Evolutionary conservation across 306 rosid species (phyloP), one percentile per base, ranked within the genome.

Genomic region (Astragalus glycyphyllos): DNA sequence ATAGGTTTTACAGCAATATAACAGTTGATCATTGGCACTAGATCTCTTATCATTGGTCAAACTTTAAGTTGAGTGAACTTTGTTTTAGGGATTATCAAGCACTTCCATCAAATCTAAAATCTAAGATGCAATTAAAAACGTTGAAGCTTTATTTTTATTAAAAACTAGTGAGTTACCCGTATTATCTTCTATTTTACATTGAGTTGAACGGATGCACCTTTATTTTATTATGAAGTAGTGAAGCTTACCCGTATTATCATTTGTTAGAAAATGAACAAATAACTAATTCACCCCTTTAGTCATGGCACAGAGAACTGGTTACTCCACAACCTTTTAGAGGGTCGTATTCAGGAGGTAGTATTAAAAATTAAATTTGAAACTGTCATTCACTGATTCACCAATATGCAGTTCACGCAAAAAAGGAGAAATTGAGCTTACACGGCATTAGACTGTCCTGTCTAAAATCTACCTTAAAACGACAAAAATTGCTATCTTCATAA

Each of bases 181-280:
- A 26, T 26, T 26, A 26, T 26, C 31, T 26, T 26, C 2, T 38
- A 55, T 59, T 76, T 46, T 59, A 59, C 71, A 40, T 48, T 38
- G 40, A 68, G 49, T 41, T 15, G 65, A 38, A 64, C 71, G 29
- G 34, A 45, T 16, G 49, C 45, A 46, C 46, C 69, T 6, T 35
- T 53, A 34, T 75, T 32, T 46, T 41, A 14, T 47, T 8, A 65
- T 49, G 46, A 55, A 56, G 48, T 65, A 13, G 58, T 75, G 51
- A 65, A 57, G 51, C 40, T 62, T 54, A 37, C 12, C 13, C 13
- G 7, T 59, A 51, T n/a, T 12, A 73, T 7, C 11, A 37, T 50
- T 50, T 50, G 13, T 35, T 46, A 11, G 20, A 17, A 46, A 12
- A 12, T 2, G 11, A 20, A 7, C 32, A 14, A 11, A 14, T 9